A percentile compares a stretch with the other conserved stretches of the same genome.
phyloP scores from a whole-genome alignment of 345 rosid genomes.

The Murraya koenigii region DNA sequence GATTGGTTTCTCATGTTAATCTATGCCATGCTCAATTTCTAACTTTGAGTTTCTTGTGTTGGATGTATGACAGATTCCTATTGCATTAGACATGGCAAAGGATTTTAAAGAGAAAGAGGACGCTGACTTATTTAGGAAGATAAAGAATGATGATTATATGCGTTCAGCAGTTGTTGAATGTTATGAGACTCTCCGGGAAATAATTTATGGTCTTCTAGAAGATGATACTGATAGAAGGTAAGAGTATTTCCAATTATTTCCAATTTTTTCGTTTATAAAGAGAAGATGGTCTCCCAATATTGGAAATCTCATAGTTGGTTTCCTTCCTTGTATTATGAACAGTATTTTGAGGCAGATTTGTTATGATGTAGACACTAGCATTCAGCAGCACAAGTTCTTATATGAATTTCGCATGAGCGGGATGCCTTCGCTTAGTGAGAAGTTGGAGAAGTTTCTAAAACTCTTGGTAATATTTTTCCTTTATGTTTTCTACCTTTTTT shows the following conservation, averaged over 20 bases:
- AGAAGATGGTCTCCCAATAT: neutral
- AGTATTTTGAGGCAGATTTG: slow-evolving; percentile 63
- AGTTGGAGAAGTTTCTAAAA: slow-evolving; percentile 69
- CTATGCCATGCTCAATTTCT: slow-evolving; percentile 12
- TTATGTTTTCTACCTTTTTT: slow-evolving; percentile 2
- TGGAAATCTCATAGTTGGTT: slow-evolving; percentile 14
- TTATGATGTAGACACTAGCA: slow-evolving; percentile 46
- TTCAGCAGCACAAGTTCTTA: slow-evolving; percentile 49
- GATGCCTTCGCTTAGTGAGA: slow-evolving; percentile 76
- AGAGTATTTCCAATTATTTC: slow-evolving; percentile 15
- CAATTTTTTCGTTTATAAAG: neutral
- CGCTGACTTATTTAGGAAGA: slow-evolving; percentile 71
- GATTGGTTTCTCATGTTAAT: slow-evolving; percentile 12
- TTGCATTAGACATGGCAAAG: slow-evolving; percentile 99
- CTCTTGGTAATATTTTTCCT: slow-evolving; percentile 51
- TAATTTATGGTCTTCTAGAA: slow-evolving; percentile 61
- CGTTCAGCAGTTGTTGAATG: slow-evolving; percentile 73
- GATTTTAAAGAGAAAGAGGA: slow-evolving; percentile 83
- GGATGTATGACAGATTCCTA: slow-evolving; percentile 67
- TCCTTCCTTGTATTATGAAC: slow-evolving; percentile 17
- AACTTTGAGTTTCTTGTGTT: slow-evolving; percentile 21
- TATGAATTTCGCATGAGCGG: slow-evolving; percentile 61
- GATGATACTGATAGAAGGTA: slow-evolving; percentile 67
- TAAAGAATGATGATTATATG: slow-evolving; percentile 69
- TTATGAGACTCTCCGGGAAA: slow-evolving; percentile 66